Conservation (phyloP, 257 asterid species). For the Scutellaria baicalensis region DNA sequence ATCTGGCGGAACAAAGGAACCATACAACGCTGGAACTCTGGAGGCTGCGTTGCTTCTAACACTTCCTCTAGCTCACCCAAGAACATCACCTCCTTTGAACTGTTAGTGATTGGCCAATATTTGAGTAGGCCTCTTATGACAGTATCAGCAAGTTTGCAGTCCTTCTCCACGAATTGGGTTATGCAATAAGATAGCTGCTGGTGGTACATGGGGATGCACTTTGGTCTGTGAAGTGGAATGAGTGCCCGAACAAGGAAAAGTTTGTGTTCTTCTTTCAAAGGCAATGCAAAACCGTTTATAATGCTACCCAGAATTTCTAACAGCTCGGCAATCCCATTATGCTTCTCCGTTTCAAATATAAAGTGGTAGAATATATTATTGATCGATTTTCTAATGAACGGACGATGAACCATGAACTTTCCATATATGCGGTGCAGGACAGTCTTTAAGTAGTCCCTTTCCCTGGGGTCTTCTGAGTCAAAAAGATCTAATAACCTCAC, state of each 20-base stretch:
- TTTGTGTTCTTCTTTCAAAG: constrained; percentile 66
- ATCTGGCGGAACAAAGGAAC: constrained; percentile 44
- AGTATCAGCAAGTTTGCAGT: constrained; percentile 53
- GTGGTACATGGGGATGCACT: constrained; percentile 46
- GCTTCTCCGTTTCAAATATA: constrained; percentile 63
- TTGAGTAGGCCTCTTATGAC: constrained; percentile 46
- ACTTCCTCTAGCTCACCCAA: constrained; percentile 56
- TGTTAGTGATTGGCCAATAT: constrained; percentile 61
- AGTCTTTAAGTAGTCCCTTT: constrained; percentile 56
- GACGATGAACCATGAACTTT: constrained; percentile 72
- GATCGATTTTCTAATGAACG: constrained; percentile 55
- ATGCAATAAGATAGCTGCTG: constrained; percentile 57
- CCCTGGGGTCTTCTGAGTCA: constrained; percentile 70
- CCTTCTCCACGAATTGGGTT: constrained; percentile 54
- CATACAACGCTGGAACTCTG: constrained; percentile 54
- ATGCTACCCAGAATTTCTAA: constrained; percentile 64
- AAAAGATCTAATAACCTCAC: constrained; percentile 49
- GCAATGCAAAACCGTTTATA: constrained; percentile 65
- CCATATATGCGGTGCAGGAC: constrained; percentile 62
- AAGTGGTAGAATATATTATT: constrained; percentile 53
- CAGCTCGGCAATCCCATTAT: constrained; percentile 61
- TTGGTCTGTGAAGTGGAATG: constrained; percentile 70
- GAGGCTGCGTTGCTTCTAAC: constrained; percentile 49
- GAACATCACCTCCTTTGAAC: constrained; percentile 64
- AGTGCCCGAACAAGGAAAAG: constrained; percentile 59